These are phyloP conservation scores for Solanum hybrid DNA, from an alignment of 305 asterid genomes.

Conservation along the genomic window DNA sequence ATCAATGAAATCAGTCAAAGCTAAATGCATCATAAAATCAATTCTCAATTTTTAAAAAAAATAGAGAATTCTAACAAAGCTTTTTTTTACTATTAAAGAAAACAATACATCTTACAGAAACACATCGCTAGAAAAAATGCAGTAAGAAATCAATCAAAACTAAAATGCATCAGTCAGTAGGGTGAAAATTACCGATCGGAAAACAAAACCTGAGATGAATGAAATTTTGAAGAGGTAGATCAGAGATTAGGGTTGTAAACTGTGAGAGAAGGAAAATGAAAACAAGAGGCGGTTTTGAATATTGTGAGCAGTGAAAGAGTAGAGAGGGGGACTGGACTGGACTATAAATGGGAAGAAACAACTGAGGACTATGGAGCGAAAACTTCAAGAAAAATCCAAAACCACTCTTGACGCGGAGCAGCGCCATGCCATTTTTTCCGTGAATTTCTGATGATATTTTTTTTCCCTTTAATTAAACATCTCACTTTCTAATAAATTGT, in stretches of 20 bases:
- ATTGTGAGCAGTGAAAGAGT: not conserved
- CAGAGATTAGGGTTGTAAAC: not conserved
- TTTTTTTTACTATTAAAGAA: not conserved
- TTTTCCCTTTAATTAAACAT: not conserved
- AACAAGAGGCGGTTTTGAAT: not conserved
- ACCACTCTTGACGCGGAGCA: slow-evolving; percentile 7
- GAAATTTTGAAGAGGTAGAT: slow-evolving; percentile 10
- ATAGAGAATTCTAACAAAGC: not conserved
- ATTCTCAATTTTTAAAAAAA: not conserved
- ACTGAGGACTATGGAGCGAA: not conserved
- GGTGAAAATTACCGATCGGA: slow-evolving; percentile 20
- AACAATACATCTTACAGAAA: not conserved
- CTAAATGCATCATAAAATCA: not conserved
- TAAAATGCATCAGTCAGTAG: not conserved
- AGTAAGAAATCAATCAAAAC: not conserved
- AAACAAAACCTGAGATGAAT: slow-evolving; percentile 8
- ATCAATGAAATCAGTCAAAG: not conserved
- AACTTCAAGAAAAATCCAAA: not conserved
- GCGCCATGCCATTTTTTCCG: not conserved
- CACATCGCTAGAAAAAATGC: not conserved
- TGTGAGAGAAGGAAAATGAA: not conserved
- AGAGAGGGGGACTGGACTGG: not conserved
- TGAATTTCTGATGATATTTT: not conserved
- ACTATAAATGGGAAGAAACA: not conserved
- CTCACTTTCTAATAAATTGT: not conserved